These are phyloP conservation scores for Xylaria sp. DNA, from an alignment of 2,329 filamentous ascomycete genomes.

Conservation along the genomic window DNA sequence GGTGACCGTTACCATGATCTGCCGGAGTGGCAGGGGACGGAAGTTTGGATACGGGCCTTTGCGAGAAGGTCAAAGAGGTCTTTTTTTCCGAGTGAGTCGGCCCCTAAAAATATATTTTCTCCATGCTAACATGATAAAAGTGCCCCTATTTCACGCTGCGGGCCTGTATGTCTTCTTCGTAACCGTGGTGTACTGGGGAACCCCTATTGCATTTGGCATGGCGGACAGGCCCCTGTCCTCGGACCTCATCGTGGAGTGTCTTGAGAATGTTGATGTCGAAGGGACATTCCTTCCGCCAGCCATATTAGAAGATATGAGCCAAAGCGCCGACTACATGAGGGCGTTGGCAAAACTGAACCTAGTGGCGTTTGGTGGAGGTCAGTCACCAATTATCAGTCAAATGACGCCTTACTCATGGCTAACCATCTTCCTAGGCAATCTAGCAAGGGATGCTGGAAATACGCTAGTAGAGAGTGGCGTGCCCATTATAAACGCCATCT, in stretches of 20 bases:
- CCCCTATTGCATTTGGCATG: constrained; percentile 25
- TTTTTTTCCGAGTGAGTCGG: constrained; percentile 34
- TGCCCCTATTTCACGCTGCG: constrained; percentile 36
- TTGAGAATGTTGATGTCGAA: constrained; percentile 25
- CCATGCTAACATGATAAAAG: constrained; percentile 20
- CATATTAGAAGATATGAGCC: constrained; percentile 48
- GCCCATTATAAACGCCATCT: constrained; percentile 41
- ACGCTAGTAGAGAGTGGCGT: constrained; percentile 41
- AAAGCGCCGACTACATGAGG: constrained; percentile 35
- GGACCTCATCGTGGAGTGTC: constrained; percentile 23
- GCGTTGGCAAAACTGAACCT: constrained; percentile 39
- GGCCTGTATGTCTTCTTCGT: constrained; percentile 29
- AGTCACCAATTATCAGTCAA: constrained; percentile 7
- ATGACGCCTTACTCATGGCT: background rate
- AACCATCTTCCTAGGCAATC: constrained; percentile 36
- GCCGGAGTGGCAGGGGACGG: constrained; percentile 28
- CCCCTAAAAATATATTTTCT: background rate
- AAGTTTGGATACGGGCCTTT: constrained; percentile 22
- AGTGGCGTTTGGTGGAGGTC: constrained; percentile 45
- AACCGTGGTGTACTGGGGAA: constrained; percentile 21
- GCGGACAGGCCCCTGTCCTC: constrained; percentile 29
- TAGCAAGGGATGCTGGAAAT: constrained; percentile 43
- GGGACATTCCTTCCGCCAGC: constrained; percentile 36
- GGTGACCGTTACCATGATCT: constrained; percentile 37
- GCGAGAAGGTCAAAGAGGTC: constrained; percentile 11